Base-by-base conservation (phyloP, 2,329 filamentous ascomycete species). In the Teratosphaeria pseudoeucalypti region DNA sequence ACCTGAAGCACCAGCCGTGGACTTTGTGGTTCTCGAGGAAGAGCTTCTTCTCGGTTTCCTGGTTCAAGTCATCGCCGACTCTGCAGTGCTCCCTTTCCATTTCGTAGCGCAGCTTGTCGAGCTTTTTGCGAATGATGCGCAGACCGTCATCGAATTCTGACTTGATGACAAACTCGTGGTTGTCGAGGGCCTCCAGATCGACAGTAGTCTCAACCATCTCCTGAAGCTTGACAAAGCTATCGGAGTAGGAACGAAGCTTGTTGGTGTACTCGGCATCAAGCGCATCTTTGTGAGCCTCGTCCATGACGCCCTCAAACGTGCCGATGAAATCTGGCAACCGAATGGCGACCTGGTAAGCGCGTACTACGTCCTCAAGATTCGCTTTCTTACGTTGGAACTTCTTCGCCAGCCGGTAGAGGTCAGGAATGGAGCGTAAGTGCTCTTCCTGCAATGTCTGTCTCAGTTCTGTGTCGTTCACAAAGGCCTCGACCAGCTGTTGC, bases 161-260 rank as follows among this genome's bases (percentile, higher is more conserved):
- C 75, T 97, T 99, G 81, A 99, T 99, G 68, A 96, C 92, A 76
- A 95, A 99, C 72, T 99, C 94, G 70, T 99, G 94, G 65, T 94
- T 91, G 69, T 99, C 92, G 11, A 99, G 83, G 2, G 94, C 94
- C 60, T 96, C 90, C 0, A 99, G 83, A 70, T 99, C 94, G 14
- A 99, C 92, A 0, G 95, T 99, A 1, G 94, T 96, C 77, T 99
- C 94, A 0, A 99, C 94, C 90, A 99, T 96, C 72, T 99, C 94
- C 70, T 92, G 89, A 11, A 99, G 79, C 71, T 91, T 96, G 29
- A 83, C 86, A 56, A 99, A 81, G 68, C 86, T 89, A 68, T 90
- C 85, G 6, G 86, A 88, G 61, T 90, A 83, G 61, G 88, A 84
- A 9, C 74, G 73, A 47, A 99, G 78, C 71, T 95, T 95, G 29